Base-by-base conservation (phyloP, 495 filamentous ascomycete species). In the Hypoxylon perforatum region DNA sequence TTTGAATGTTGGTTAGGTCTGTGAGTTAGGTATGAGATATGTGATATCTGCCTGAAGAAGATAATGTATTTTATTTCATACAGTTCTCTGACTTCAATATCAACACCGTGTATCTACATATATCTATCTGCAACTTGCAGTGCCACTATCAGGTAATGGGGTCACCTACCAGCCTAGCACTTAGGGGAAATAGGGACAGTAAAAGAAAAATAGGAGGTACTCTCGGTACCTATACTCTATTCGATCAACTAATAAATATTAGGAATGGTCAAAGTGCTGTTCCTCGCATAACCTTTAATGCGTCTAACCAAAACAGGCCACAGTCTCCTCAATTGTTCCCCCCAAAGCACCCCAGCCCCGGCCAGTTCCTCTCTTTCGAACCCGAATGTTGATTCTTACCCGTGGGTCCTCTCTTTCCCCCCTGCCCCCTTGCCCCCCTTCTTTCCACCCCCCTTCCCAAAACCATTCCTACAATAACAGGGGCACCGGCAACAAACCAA, bases 281-380 rank as follows among this genome's bases (percentile, higher is more conserved):
- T 68, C 65, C 55, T 58, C 65, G 65, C 65, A 68, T 63, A 63
- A 69, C 30, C 61, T 64, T 25, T 69, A 56, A 61, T 57, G 52
- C 21, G 41, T 44, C 56, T 69, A 69, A 57, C 66, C 42, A 12
- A 52, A 30, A 61, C 39, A 12, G 15, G 66, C 30, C 18, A 69
- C 45, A 53, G 50, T 61, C 44, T 41, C 66, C 50, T 61, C 61
- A 57, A 36, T 51, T 64, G 25, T 28, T 28, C 25, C 30, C 35
- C 46, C n/a, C n/a, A n/a, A n/a, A n/a, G n/a, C n/a, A n/a, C n/a
- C 54, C 71, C 42, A 73, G 67, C 49, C 63, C 65, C 54, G 76
- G 65, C 38, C 19, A 28, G 25, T 28, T 58, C n/a, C 21, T 54
- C 41, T 50, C 36, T 61, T 35, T 15, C n/a, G n/a, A 36, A 60